These are phyloP conservation scores for Blepharisma undulans DNA, from an alignment of 169 alveolate species.

Conservation along the genomic window DNA sequence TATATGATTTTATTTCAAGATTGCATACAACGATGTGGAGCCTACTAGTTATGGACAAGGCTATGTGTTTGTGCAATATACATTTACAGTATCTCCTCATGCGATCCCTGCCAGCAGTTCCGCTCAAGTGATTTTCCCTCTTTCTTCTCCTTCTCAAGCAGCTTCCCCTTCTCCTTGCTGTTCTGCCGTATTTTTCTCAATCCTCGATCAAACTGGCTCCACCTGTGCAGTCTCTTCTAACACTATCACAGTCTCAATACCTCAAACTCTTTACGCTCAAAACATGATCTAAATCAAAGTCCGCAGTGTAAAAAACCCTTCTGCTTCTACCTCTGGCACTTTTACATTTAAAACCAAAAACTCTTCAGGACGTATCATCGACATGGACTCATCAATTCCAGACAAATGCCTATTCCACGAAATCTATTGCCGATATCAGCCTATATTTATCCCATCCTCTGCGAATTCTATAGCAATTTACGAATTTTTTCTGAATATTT, in stretches of 20 bases:
- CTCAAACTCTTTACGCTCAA: background rate
- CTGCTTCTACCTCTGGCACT: background rate
- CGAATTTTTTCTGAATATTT: background rate
- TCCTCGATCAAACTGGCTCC: background rate
- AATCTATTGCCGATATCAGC: background rate
- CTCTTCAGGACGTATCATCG: background rate
- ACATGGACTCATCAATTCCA: background rate
- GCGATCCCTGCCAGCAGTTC: slow-evolving; percentile 34
- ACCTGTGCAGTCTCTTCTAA: background rate
- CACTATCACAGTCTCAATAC: background rate
- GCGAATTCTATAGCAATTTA: slow-evolving; percentile 25
- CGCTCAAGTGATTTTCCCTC: slow-evolving; percentile 13
- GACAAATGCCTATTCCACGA: background rate
- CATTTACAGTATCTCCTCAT: background rate
- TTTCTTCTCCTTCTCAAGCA: background rate
- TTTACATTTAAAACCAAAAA: slow-evolving; percentile 17
- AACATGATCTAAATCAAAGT: background rate
- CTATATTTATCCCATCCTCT: background rate
- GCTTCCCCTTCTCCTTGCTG: slow-evolving; percentile 16
- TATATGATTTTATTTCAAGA: no score
- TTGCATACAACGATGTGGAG: no score
- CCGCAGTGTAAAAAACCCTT: slow-evolving; percentile 11
- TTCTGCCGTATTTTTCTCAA: background rate
- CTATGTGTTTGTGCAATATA: background rate
- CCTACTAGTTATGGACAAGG: background rate